Conservation (phyloP, 83 land plant genomes). For the Picea mariana region DNA sequence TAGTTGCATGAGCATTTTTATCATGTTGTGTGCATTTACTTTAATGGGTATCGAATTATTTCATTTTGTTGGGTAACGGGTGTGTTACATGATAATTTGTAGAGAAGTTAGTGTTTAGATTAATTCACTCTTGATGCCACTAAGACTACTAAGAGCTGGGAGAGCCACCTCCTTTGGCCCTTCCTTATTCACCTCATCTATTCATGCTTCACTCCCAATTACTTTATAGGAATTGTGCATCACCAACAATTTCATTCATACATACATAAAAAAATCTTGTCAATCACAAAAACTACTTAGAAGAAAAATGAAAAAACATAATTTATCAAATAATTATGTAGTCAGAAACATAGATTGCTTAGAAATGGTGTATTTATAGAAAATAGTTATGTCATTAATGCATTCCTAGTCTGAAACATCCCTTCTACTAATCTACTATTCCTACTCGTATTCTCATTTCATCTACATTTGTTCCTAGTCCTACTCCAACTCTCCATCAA, state of each 20-base stretch:
- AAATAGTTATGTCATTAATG: slow-evolving; percentile 54
- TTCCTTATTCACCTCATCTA: slow-evolving; percentile 64
- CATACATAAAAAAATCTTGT: not conserved
- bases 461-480: too few relatives aligned
- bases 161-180: slow-evolving; percentile 77
- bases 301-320: not conserved
- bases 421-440: slow-evolving; percentile 14
- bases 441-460: too few relatives aligned
- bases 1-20: too few relatives aligned
- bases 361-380: slow-evolving; percentile 45
- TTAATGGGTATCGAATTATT: too few relatives aligned
- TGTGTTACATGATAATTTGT: too few relatives aligned
- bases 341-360: slow-evolving; percentile 56
- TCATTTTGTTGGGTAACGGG: too few relatives aligned
- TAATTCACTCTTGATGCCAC: slow-evolving; percentile 65
- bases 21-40: too few relatives aligned
- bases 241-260: not conserved
- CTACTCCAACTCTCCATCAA: too few relatives aligned
- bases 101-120: too few relatives aligned
- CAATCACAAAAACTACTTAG: not conserved
- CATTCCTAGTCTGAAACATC: slow-evolving; percentile 68
- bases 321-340: slow-evolving; percentile 57
- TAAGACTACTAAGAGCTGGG: slow-evolving; percentile 40
- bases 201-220: slow-evolving; percentile 44
- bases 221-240: slow-evolving; percentile 45